These are phyloP conservation scores for Pseudopyrenochaeta lycopersici DNA, from an alignment of 2,329 filamentous ascomycete genomes.

Conservation along the genomic window DNA sequence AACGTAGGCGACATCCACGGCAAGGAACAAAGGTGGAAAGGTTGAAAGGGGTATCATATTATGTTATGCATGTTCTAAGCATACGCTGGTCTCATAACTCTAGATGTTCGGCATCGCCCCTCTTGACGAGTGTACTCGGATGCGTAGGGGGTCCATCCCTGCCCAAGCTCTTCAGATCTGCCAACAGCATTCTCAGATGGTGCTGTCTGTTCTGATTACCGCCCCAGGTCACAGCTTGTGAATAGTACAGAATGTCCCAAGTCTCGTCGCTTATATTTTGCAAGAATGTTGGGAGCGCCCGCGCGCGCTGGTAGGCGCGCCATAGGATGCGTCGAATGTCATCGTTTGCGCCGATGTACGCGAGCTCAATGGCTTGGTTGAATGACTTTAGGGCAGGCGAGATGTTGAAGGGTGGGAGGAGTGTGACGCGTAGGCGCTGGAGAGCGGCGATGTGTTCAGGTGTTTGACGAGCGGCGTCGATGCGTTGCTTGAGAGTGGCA, in stretches of 20 bases:
- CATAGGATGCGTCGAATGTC: constrained; percentile 46
- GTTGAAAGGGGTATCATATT: background rate
- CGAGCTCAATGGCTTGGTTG: constrained; percentile 46
- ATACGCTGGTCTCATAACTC: background rate
- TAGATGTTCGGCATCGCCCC: background rate
- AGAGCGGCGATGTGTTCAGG: constrained; percentile 43
- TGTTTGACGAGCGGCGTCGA: constrained; percentile 33
- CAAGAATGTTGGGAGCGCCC: constrained; percentile 42
- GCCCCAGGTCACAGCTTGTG: constrained; percentile 47
- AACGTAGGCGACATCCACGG: too few relatives aligned
- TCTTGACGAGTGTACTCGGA: constrained; percentile 22
- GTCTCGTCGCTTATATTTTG: constrained; percentile 44
- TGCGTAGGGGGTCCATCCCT: constrained; percentile 47
- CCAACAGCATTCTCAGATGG: constrained; percentile 39
- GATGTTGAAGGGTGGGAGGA: constrained; percentile 43
- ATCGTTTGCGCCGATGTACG: constrained; percentile 49
- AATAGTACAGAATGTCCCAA: constrained; percentile 51
- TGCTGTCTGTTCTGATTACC: constrained; percentile 43
- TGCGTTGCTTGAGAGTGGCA: constrained; percentile 33
- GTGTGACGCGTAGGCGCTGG: constrained; percentile 33
- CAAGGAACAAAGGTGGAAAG: background rate
- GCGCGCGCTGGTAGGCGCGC: constrained; percentile 45
- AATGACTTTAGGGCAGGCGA: constrained; percentile 42
- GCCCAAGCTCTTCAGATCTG: constrained; percentile 42
- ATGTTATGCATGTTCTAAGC: background rate